Evolutionary conservation across 345 rosid genomes (phyloP), one percentile per base, ranked within the genome.

Genomic region (Ricinus communis): DNA sequence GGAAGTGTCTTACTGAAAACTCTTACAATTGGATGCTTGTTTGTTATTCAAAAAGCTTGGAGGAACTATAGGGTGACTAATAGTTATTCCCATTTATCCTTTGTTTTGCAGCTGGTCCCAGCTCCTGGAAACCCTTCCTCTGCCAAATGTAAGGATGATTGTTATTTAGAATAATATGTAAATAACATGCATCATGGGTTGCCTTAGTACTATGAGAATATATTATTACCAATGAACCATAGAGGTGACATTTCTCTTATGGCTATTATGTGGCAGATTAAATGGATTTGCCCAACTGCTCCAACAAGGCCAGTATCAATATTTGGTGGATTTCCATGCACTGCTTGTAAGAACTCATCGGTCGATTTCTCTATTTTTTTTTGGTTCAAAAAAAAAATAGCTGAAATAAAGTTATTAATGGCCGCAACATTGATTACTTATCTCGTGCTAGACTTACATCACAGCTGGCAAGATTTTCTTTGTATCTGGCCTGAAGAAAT

Each of bases 61-160:
- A 33, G 38, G 38, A 56, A 43, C 51, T 19, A 51, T 43, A 28
- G 4, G 54, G 46, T 58, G 30, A 72, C 57, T 79, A 56, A 70
- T 76, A 58, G 51, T 62, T 58, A 58, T 43, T 41, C 41, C 36
- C 47, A 15, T 18, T 57, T 69, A 13, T 78, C 33, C 45, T 69
- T 70, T 76, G 60, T 81, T 74, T 51, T 85, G 83, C 89, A 88
- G 91, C 80, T 85, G 89, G 77, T 85, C 91, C 69, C 93, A 85
- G 80, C 81, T 87, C 71, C 64, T 88, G 84, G 93, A 88, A 67
- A 75, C 84, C 57, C 87, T 88, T 51, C 85, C 93, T 79, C 91
- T 88, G 75, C 83, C 86, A 64, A 87, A 87, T 80, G 93, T 87
- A 84, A 84, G 91, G 41, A 65, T 68, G 51, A 24, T 27, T 41